These are phyloP conservation scores for Zygosaccharomyces pseudobailii DNA, from an alignment of 1,139 yeast species.

Conservation along the genomic window DNA sequence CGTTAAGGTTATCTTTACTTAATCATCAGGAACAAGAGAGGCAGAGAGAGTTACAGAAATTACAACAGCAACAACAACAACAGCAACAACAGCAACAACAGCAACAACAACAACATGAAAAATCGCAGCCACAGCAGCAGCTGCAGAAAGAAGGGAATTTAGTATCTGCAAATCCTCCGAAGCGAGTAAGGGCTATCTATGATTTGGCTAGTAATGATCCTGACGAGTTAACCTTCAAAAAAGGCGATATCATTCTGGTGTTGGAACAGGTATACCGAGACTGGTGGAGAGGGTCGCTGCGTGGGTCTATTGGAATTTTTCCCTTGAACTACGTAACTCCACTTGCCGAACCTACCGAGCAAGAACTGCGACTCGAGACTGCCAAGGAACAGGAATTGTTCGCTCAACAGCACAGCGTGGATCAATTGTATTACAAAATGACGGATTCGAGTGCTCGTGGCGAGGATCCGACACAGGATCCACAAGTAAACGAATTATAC, in stretches of 20 bases:
- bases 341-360: conserved; percentile 59
- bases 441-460: conserved; percentile 30
- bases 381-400: conserved; percentile 44
- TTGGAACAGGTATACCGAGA: conserved; percentile 85
- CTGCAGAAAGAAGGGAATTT: not conserved
- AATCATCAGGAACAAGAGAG: conserved; percentile 41
- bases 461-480: conserved; percentile 45
- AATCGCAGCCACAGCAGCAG: conserved; percentile 8
- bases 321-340: conserved; percentile 91
- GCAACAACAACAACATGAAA: not conserved
- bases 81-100: not conserved
- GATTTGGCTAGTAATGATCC: conserved; percentile 69
- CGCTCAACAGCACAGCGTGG: conserved; percentile 53
- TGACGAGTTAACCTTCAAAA: conserved; percentile 66
- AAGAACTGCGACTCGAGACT: conserved; percentile 43
- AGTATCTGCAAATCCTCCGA: conserved; percentile 19
- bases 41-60: conserved; percentile 6
- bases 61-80: not conserved
- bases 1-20: conserved; percentile 67
- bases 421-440: conserved; percentile 45
- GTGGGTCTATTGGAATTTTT: conserved; percentile 82
- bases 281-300: conserved; percentile 91
- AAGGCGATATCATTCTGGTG: conserved; percentile 77
- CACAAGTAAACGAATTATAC: conserved; percentile 52
- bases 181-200: conserved; percentile 77